These are phyloP conservation scores for Termitomyces heimii DNA, from an alignment of 768 basidiomycete genomes.

Conservation along the genomic window DNA sequence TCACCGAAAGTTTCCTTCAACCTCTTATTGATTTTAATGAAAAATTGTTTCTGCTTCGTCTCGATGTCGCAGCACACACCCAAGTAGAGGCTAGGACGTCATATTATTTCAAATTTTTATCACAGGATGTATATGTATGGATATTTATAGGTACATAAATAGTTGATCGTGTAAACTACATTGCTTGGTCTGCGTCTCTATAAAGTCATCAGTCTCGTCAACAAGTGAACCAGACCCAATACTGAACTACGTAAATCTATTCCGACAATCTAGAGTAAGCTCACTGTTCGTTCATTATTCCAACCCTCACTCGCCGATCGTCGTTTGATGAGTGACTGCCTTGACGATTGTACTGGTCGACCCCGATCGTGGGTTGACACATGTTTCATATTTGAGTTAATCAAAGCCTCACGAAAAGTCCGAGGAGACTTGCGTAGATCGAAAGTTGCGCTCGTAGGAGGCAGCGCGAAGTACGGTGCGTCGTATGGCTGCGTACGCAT, in stretches of 20 bases:
- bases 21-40: too few species aligned
- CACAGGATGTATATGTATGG: neutral
- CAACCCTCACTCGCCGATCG: slow-evolving; percentile 28
- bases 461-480: slow-evolving; percentile 39
- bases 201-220: neutral
- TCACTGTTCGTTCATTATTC: slow-evolving; percentile 10
- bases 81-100: too few species aligned
- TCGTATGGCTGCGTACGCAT: slow-evolving; percentile 37
- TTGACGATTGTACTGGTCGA: neutral
- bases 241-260: neutral
- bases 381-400: slow-evolving; percentile 3
- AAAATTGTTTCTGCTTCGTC: too few species aligned
- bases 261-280: neutral
- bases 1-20: too few species aligned
- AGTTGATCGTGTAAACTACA: slow-evolving; percentile 1
- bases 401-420: slow-evolving; percentile 19
- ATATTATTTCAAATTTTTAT: neutral
- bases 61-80: too few species aligned
- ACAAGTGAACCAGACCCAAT: neutral
- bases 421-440: slow-evolving; percentile 21
- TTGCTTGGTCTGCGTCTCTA: neutral
- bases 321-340: slow-evolving; percentile 17
- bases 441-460: slow-evolving; percentile 23
- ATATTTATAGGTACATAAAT: neutral
- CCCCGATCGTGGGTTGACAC: slow-evolving; percentile 6